phyloP scores from a whole-genome alignment of 192 early-diverging fungal genomes.

The Backusella parvicylindrica region DNA sequence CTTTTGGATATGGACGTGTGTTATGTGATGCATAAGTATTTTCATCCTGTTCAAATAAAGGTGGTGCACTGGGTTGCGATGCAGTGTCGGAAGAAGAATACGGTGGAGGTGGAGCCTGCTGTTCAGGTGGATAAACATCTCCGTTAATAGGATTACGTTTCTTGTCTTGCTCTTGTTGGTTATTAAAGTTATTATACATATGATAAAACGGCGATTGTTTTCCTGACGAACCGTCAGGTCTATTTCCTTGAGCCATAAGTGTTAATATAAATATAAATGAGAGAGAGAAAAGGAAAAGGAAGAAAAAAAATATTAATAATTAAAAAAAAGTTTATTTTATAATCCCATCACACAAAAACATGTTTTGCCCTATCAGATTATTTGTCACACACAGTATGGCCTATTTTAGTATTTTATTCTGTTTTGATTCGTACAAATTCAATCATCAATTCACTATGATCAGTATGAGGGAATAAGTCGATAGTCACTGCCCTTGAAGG shows the following conservation, averaged over 20 bases:
- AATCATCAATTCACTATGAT: slow-evolving; percentile 65
- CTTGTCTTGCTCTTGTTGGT: neutral
- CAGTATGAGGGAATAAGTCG: slow-evolving; percentile 77
- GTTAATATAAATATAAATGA: neutral
- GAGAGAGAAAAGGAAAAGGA: neutral
- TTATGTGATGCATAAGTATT: neutral
- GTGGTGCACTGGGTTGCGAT: slow-evolving; percentile 5
- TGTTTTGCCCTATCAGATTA: neutral
- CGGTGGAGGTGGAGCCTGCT: neutral
- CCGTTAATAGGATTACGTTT: neutral
- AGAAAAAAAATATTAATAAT: neutral
- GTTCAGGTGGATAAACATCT: neutral
- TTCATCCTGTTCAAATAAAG: neutral
- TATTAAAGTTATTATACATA: neutral
- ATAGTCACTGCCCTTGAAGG: slow-evolving; percentile 55
- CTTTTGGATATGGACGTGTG: neutral
- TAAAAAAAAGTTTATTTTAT: neutral
- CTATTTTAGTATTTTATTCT: slow-evolving; percentile 2
- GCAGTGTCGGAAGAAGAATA: neutral
- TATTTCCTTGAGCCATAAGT: neutral
- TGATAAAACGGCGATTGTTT: neutral
- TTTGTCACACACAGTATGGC: neutral
- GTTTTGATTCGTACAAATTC: slow-evolving; percentile 49
- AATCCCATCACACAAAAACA: neutral
- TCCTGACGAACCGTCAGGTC: neutral